Evolutionary conservation across 106 monocot genomes (phyloP), one percentile per base, ranked within the genome.

Genomic region (Acorus gramineus): DNA sequence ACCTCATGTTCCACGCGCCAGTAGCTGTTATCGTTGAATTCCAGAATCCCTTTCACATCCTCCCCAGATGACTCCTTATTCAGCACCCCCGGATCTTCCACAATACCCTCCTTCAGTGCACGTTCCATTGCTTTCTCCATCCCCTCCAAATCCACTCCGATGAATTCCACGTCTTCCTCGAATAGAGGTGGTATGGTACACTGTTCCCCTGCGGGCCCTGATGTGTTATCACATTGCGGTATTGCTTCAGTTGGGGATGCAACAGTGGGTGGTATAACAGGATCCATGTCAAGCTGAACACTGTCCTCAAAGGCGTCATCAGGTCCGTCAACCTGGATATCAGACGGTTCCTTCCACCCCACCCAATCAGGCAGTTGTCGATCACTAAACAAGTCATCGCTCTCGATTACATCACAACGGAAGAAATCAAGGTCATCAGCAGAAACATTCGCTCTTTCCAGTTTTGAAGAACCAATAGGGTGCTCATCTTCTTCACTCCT

Each of bases 351-450:
- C 47, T 14, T 61, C 77, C 77, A 77, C 14, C 71, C 71, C 9
- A 77, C 77, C 78, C 78, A 78, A 46, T 78, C 78, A 46, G 78
- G 78, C 47, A 78, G 61, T 68, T 72, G 56, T 14, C 68, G 62
- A 52, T 73, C 71, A 56, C 67, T 60, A 48, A 77, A 78, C 14
- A 72, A 60, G 47, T 78, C 78, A 49, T 72, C 78, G 11, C 10
- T 71, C 42, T 14, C 66, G 50, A 63, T 50, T 46, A 64, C 60
- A 46, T 78, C 72, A 47, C 67, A 68, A 50, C 49, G 72, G 47
- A 78, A 78, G 2, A 58, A 13, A 3, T 53, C 42, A 51, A 67
- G 28, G 28, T 28, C 6, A 48, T 73, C 68, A 63, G 55, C 51
- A 44, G 42, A 8, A 28, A 10, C 47, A 28, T 47, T 63, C 46